Base-by-base conservation (phyloP, 495 filamentous ascomycete species). In the Podospora conica region DNA sequence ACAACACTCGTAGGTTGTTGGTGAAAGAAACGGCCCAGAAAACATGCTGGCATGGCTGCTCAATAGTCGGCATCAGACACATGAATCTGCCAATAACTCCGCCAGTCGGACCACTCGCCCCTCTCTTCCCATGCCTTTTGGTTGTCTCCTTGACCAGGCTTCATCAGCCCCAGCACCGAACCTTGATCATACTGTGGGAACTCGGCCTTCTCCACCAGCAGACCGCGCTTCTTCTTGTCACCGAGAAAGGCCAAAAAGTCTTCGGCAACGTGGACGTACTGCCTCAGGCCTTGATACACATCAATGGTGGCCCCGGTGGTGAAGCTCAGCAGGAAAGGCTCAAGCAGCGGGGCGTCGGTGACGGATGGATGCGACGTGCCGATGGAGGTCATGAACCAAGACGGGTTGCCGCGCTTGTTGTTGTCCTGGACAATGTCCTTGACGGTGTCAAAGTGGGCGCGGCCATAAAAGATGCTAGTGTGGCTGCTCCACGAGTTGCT, bases 301-400 rank as follows among this genome's bases (percentile, higher is more conserved):
- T 79, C 66, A 28, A 81, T 75, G 18, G 74, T 76, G 8, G 82
- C 77, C 3, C 82, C 79, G 1, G 82, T 85, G 7, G 79, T 82
- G 69, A 79, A 80, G 48, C 77, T 76, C 4, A 84, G 70, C 25
- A 85, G 70, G 48, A 77, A 70, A 11, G 82, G 82, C 64, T 82
- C 77, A 9, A 85, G 73, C 18, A 86, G 75, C 29, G 82, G 82
- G 25, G 83, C 83, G 69, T 86, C 83, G 1, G 83, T 84, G 40
- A 84, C 78, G 0, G 78, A 81, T 3, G 83, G 80, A 67, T 86
- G 83, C 3, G 82, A 77, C 0, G 81, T 84, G 22, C 82, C 82
- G 2, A 81, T 68, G 0, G 70, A 74, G 1, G 83, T 86, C 66
- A 83, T 75, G 69, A 86, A 86, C 83, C 83, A 86, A 0, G 75